phyloP scores from a whole-genome alignment of 169 alveolate species.

The Eimeria falciformis region DNA sequence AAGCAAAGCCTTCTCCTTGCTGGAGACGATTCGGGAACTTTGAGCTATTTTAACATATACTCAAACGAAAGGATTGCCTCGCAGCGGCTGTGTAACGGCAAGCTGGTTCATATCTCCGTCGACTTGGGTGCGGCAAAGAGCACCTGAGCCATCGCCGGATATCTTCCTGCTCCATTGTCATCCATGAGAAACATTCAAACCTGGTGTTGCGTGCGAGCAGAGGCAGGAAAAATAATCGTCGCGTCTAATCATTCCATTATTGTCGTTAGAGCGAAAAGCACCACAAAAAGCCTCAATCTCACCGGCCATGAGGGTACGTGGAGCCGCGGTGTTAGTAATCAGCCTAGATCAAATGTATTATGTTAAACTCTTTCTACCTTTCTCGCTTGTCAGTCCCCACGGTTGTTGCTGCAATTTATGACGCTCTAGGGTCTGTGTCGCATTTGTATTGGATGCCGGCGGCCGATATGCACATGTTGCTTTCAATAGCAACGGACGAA shows the following conservation, averaged over 20 bases:
- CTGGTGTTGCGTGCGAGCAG: slow-evolving; percentile 45
- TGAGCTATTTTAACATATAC: slow-evolving; percentile 70
- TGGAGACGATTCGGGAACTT: slow-evolving; percentile 74
- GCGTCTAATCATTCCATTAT: slow-evolving; percentile 30
- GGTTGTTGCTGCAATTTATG: neutral
- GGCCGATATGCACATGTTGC: slow-evolving; percentile 35
- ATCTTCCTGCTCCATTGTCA: too few relatives aligned
- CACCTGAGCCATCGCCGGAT: too few relatives aligned
- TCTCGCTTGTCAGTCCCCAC: too few relatives aligned
- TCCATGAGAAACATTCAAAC: too few relatives aligned
- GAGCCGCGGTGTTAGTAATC: neutral
- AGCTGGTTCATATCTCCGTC: slow-evolving; percentile 45
- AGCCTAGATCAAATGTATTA: too few relatives aligned
- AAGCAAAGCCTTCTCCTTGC: slow-evolving; percentile 71
- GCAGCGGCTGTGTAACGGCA: slow-evolving; percentile 53
- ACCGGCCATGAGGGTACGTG: slow-evolving; percentile 52
- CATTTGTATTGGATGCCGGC: slow-evolving; percentile 41
- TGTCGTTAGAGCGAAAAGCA: slow-evolving; percentile 24
- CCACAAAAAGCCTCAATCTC: neutral
- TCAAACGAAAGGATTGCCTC: slow-evolving; percentile 67
- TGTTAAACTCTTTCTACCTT: too few relatives aligned
- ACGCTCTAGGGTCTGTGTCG: slow-evolving; percentile 31
- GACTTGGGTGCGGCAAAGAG: slow-evolving; percentile 71
- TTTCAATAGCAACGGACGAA: slow-evolving; percentile 59
- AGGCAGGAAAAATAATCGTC: slow-evolving; percentile 40